Percentiles rank a stretch among this genome's conserved stretches.
Evolutionary conservation across 2,329 filamentous ascomycete species (phyloP).

Genomic region (Waltergamsia citrina): DNA sequence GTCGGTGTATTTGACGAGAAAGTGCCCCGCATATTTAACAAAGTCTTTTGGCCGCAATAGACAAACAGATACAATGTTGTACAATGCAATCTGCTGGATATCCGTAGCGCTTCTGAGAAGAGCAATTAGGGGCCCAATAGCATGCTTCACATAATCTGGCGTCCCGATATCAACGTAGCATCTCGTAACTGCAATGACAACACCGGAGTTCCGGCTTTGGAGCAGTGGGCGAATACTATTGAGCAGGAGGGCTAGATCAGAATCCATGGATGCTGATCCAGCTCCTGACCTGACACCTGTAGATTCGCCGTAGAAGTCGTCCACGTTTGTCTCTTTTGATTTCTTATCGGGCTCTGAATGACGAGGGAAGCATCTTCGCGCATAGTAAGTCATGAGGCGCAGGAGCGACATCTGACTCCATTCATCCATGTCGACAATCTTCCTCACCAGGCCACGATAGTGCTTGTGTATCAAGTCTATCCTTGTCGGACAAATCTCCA

Average conservation of each 20-base stretch:
- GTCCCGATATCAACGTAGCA: slow-evolving; percentile 82
- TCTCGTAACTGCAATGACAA: slow-evolving; percentile 78
- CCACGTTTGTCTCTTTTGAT: slow-evolving; percentile 32
- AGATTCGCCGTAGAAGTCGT: slow-evolving; percentile 74
- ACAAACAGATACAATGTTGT: slow-evolving; percentile 93
- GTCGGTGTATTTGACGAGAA: slow-evolving; percentile 75
- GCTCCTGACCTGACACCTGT: slow-evolving; percentile 23
- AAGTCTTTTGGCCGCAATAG: slow-evolving; percentile 70
- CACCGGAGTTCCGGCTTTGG: slow-evolving; percentile 86
- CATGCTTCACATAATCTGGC: slow-evolving; percentile 60
- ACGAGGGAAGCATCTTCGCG: slow-evolving; percentile 77
- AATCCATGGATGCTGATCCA: slow-evolving; percentile 55
- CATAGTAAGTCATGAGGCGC: slow-evolving; percentile 73
- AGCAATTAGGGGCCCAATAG: slow-evolving; percentile 78
- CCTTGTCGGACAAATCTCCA: slow-evolving; percentile 80
- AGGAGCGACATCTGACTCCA: slow-evolving; percentile 88
- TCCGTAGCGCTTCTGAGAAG: slow-evolving; percentile 78
- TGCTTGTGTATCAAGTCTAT: slow-evolving; percentile 86
- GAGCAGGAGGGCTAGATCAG: slow-evolving; percentile 74
- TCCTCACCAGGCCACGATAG: slow-evolving; percentile 76
- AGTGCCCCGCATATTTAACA: slow-evolving; percentile 80
- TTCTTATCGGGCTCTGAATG: slow-evolving; percentile 48
- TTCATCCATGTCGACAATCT: slow-evolving; percentile 97
- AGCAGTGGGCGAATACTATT: slow-evolving; percentile 75
- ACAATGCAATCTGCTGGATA: slow-evolving; percentile 80